Evolutionary conservation across 2,329 filamentous ascomycete genomes (phyloP).

Genomic region (Paracoccidioides brasiliensis): DNA sequence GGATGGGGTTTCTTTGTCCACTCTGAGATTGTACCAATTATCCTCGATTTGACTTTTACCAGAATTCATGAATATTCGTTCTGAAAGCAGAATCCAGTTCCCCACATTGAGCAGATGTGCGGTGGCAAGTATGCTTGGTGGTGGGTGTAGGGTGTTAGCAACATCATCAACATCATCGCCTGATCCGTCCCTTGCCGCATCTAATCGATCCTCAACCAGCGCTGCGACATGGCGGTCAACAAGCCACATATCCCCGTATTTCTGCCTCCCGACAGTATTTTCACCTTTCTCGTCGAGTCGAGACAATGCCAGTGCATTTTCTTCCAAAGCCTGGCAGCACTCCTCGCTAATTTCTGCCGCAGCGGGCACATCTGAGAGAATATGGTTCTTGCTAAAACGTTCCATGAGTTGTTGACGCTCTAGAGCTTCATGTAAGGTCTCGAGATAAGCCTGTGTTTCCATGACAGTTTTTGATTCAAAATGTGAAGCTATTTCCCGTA

Average conservation of each 20-base stretch:
- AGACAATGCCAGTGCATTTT: constrained; percentile 53
- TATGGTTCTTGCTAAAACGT: constrained; percentile 26
- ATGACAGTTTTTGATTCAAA: constrained; percentile 59
- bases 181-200: neutral
- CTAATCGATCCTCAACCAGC: constrained; percentile 18
- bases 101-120: constrained; percentile 45
- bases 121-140: constrained; percentile 33
- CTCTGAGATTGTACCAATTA: constrained; percentile 54
- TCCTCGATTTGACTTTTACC: constrained; percentile 42
- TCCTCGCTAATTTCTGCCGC: constrained; percentile 58
- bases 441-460: constrained; percentile 60
- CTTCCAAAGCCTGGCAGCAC: constrained; percentile 53
- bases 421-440: constrained; percentile 43
- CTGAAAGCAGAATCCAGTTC: constrained; percentile 52
- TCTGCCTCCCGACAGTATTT: constrained; percentile 43
- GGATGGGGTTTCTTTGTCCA: constrained; percentile 45
- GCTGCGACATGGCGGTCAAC: constrained; percentile 34
- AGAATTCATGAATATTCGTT: constrained; percentile 62
- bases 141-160: neutral
- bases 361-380: constrained; percentile 50
- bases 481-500: constrained; percentile 47
- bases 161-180: neutral
- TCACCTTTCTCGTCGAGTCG: constrained; percentile 52
- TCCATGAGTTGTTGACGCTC: constrained; percentile 29
- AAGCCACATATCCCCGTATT: constrained; percentile 55